Conservation (phyloP, 345 rosid species). For the Draba incana region DNA sequence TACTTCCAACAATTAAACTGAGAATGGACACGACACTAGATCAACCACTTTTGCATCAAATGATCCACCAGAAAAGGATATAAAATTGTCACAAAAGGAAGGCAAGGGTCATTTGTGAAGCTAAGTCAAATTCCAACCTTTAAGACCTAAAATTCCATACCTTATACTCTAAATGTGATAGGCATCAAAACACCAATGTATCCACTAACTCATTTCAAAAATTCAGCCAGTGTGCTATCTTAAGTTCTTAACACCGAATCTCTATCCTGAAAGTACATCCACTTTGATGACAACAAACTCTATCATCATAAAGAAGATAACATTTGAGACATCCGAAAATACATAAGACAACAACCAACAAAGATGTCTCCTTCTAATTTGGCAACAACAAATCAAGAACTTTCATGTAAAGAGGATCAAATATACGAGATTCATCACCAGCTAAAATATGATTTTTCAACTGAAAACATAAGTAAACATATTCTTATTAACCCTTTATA, state of each 20-base stretch:
- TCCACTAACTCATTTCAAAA: background rate
- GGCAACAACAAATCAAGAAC: background rate
- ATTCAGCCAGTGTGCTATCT: conserved; percentile 15
- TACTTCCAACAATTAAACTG: conserved; percentile 1
- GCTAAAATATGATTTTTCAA: background rate
- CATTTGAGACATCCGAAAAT: background rate
- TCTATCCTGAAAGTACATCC: background rate
- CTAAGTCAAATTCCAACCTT: background rate
- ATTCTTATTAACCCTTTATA: background rate
- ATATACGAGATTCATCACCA: background rate
- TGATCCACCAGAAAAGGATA: conserved; percentile 6
- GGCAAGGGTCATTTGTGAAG: background rate
- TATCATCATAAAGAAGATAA: background rate
- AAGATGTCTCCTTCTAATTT: background rate
- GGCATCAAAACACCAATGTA: background rate
- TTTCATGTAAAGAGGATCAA: background rate
- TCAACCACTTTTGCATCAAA: background rate
- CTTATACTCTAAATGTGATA: background rate
- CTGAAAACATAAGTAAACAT: background rate
- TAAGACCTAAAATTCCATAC: background rate
- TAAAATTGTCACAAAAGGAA: conserved; percentile 1
- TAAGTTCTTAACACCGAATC: background rate
- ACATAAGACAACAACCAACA: background rate
- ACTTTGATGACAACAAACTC: background rate
- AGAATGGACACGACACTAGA: background rate